phyloP scores from a whole-genome alignment of 106 monocot species.

The Platanthera zijinensis region DNA sequence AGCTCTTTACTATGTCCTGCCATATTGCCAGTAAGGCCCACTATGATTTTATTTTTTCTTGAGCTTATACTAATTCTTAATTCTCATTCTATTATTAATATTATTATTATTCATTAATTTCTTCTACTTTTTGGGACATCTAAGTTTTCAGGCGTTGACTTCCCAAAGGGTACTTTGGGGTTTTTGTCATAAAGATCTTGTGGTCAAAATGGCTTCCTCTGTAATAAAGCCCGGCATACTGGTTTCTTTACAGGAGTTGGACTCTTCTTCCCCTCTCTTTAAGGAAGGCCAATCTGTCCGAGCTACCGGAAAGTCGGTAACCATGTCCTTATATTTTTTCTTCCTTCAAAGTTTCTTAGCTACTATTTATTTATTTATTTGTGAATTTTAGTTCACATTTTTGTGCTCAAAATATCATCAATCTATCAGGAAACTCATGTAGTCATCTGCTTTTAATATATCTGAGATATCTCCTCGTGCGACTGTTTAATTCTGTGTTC shows the following conservation, averaged over 20 bases:
- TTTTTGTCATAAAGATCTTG: slow-evolving; percentile 4
- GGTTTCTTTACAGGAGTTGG: slow-evolving; percentile 48
- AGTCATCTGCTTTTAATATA: too few relatives aligned
- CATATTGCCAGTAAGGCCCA: neutral
- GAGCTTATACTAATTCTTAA: too few relatives aligned
- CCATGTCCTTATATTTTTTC: neutral
- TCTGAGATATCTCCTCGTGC: too few relatives aligned
- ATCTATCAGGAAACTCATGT: too few relatives aligned
- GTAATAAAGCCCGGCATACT: slow-evolving; percentile 46
- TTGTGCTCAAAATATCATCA: neutral
- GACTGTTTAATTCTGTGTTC: too few relatives aligned
- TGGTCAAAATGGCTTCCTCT: slow-evolving; percentile 29
- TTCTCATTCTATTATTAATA: too few relatives aligned
- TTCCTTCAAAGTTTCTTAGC: neutral
- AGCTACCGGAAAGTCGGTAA: slow-evolving; percentile 66
- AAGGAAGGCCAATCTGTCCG: slow-evolving; percentile 69
- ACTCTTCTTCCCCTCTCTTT: slow-evolving; percentile 55
- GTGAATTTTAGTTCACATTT: neutral
- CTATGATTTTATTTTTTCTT: neutral
- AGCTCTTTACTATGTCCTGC: neutral
- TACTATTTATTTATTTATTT: neutral
- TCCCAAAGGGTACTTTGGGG: neutral
- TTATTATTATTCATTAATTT: too few relatives aligned
- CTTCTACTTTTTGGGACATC: too few relatives aligned
- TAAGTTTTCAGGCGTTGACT: neutral